phyloP scores from a whole-genome alignment of 805 yeast genomes.

The Candida taoyuanica region DNA sequence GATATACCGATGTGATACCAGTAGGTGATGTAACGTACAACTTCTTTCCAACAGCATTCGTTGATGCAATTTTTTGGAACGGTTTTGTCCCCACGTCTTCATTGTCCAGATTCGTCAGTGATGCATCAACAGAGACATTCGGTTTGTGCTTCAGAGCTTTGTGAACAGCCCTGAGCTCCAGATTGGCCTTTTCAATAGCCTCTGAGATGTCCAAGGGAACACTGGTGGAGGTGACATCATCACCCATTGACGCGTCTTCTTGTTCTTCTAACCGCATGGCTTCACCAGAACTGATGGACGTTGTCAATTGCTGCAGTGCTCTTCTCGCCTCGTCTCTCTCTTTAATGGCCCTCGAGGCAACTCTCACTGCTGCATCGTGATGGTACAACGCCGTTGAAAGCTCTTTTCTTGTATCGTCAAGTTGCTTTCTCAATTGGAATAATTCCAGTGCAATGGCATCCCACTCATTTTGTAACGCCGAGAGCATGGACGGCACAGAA shows the following conservation, averaged over 20 bases:
- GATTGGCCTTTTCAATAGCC: conserved; percentile 13
- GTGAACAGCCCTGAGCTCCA: conserved; percentile 19
- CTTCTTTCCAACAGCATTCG: conserved; percentile 2
- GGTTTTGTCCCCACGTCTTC: conserved; percentile 12
- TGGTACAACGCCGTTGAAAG: conserved; percentile 73
- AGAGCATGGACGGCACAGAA: conserved; percentile 74
- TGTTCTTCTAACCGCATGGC: background rate
- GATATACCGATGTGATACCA: conserved; percentile 16
- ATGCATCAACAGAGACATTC: conserved; percentile 12
- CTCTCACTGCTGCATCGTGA: conserved; percentile 87
- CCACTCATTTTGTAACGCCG: conserved; percentile 84
- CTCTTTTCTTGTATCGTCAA: conserved; percentile 62
- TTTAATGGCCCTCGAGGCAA: conserved; percentile 67
- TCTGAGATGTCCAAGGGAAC: conserved; percentile 10
- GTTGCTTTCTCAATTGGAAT: conserved; percentile 68
- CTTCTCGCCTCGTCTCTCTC: conserved; percentile 70
- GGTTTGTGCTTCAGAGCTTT: conserved; percentile 23
- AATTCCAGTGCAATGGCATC: conserved; percentile 81
- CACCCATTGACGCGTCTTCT: conserved; percentile 2
- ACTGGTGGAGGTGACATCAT: conserved; percentile 2
- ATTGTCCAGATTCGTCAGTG: conserved; percentile 5
- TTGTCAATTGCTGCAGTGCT: conserved; percentile 57
- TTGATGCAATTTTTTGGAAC: conserved; percentile 12
- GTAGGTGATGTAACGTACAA: conserved; percentile 17
- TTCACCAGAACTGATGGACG: conserved; percentile 32